These are phyloP conservation scores for Isatis lusitanica DNA, from an alignment of 441 rosid species.

Conservation along the genomic window DNA sequence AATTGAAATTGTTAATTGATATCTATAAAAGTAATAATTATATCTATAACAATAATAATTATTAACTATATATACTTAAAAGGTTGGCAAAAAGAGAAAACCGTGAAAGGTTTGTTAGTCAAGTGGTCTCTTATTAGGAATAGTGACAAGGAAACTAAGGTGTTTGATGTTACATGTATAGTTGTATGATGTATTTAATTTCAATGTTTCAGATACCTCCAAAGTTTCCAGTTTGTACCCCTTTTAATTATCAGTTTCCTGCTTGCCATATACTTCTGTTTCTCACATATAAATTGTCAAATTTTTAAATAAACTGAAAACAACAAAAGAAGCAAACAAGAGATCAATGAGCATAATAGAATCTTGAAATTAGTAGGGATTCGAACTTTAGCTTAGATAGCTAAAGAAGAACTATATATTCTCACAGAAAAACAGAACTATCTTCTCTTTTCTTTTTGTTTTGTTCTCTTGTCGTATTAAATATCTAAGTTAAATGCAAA, in stretches of 20 bases:
- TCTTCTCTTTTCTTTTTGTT: background rate
- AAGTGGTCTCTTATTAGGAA: background rate
- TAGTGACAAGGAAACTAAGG: background rate
- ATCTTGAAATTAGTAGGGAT: background rate
- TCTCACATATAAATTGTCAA: background rate
- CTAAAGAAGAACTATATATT: background rate
- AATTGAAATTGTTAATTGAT: too few species aligned
- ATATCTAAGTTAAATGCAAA: slow-evolving; percentile 25
- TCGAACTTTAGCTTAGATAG: background rate
- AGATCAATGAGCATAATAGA: background rate
- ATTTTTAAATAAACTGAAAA: background rate
- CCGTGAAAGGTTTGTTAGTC: background rate
- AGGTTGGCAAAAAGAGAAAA: background rate
- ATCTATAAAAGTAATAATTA: too few species aligned
- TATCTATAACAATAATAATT: too few species aligned
- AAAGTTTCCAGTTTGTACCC: background rate
- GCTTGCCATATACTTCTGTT: background rate
- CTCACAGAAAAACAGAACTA: background rate
- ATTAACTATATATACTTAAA: background rate
- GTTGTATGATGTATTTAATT: background rate
- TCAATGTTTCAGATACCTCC: background rate
- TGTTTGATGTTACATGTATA: slow-evolving; percentile 1
- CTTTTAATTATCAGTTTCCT: background rate
- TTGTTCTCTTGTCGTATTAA: background rate
- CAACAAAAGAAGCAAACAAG: background rate